These are phyloP conservation scores for Tylopilus sp. DNA, from an alignment of 768 basidiomycete species.

Conservation along the genomic window DNA sequence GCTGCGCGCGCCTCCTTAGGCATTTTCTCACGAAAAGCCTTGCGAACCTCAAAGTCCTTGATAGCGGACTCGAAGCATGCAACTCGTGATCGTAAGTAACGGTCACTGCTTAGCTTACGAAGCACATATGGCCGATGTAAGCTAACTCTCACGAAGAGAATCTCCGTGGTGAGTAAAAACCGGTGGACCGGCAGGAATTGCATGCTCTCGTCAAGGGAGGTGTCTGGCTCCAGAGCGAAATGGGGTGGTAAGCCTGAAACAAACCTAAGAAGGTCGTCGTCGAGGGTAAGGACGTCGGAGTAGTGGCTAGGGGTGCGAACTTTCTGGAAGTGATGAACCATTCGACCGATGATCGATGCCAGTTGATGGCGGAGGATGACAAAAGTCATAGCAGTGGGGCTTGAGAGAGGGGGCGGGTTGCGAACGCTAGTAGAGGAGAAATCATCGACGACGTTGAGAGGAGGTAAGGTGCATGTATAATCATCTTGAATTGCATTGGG, in stretches of 20 bases:
- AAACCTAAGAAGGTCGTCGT: slow-evolving; percentile 80
- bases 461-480: slow-evolving; percentile 79
- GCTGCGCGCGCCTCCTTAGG: slow-evolving; percentile 65
- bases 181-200: slow-evolving; percentile 77
- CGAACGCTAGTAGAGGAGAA: slow-evolving; percentile 41
- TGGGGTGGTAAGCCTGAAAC: slow-evolving; percentile 75
- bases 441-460: slow-evolving; percentile 70
- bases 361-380: slow-evolving; percentile 82
- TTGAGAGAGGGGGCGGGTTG: slow-evolving; percentile 56
- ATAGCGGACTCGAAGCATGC: slow-evolving; percentile 93
- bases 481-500: slow-evolving; percentile 88
- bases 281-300: slow-evolving; percentile 74
- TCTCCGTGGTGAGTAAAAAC: slow-evolving; percentile 86
- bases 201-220: slow-evolving; percentile 62
- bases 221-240: slow-evolving; percentile 74
- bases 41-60: slow-evolving; percentile 79
- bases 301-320: slow-evolving; percentile 76
- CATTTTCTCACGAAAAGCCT: slow-evolving; percentile 58
- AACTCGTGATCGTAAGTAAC: slow-evolving; percentile 73
- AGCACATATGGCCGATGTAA: slow-evolving; percentile 87
- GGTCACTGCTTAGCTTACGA: slow-evolving; percentile 68
- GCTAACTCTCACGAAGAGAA: slow-evolving; percentile 80
- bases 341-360: slow-evolving; percentile 81
- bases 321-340: slow-evolving; percentile 92
- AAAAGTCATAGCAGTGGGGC: slow-evolving; percentile 83